Percentiles rank a stretch among this genome's conserved stretches.
Conservation (phyloP, 2,329 filamentous ascomycete species). For the Epichloe amarillans region DNA sequence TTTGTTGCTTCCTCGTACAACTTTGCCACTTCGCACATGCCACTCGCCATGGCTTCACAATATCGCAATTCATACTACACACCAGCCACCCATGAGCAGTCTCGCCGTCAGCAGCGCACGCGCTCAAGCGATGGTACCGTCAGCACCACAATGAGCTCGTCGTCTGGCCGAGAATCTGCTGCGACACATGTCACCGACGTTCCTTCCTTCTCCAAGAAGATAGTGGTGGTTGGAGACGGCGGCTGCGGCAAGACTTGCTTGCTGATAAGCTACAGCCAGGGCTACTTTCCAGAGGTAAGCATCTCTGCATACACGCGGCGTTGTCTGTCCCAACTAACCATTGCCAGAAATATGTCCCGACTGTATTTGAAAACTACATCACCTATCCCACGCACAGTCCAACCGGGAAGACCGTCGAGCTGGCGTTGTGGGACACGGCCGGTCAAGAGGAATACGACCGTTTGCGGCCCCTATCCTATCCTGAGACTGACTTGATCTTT, state of each 20-base stretch:
- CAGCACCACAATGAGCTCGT: constrained; percentile 69
- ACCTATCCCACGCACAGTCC: constrained; percentile 83
- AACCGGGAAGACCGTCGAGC: constrained; percentile 86
- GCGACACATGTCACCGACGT: constrained; percentile 80
- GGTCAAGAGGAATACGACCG: constrained; percentile 98
- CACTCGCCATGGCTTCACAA: constrained; percentile 35
- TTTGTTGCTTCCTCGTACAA: background rate
- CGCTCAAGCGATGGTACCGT: constrained; percentile 81
- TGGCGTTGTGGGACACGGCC: constrained; percentile 96
- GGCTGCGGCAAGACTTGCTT: constrained; percentile 98
- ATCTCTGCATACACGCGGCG: background rate
- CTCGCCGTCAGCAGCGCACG: constrained; percentile 36
- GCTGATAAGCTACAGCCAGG: constrained; percentile 96
- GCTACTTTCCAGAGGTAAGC: constrained; percentile 92
- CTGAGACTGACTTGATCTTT: constrained; percentile 93
- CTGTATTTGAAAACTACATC: constrained; percentile 99
- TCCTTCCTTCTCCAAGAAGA: constrained; percentile 94
- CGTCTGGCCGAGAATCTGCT: constrained; percentile 62
- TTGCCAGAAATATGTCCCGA: constrained; percentile 93
- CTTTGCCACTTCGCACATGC: background rate
- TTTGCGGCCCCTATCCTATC: constrained; percentile 87
- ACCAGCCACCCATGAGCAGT: constrained; percentile 21
- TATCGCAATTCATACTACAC: constrained; percentile 41
- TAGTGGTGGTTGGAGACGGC: constrained; percentile 95
- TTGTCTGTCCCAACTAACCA: background rate